A percentile compares a stretch with the other conserved stretches of the same genome.
Evolutionary conservation across 2,329 filamentous ascomycete genomes (phyloP).

Genomic region (Nothophaeocryptopus gaeumannii): DNA sequence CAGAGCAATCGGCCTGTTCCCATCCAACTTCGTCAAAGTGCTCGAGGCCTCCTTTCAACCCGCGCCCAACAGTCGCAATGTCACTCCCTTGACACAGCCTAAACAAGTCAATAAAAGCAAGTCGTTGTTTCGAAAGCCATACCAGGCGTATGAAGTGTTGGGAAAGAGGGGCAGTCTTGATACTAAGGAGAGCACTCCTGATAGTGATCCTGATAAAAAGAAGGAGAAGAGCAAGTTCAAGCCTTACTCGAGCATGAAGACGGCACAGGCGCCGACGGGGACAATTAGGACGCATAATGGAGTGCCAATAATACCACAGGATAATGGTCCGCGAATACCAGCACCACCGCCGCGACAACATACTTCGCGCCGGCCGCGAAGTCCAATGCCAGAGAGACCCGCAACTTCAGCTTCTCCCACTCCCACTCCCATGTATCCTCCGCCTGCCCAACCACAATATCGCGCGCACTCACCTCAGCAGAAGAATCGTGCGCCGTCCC

Average conservation of each 20-base stretch:
- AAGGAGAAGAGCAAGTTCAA: constrained; percentile 41
- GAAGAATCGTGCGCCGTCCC: constrained; percentile 28
- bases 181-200: constrained; percentile 32
- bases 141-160: constrained; percentile 56
- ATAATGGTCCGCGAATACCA: constrained; percentile 32
- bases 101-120: constrained; percentile 54
- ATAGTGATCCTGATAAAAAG: constrained; percentile 31
- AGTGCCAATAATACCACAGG: constrained; percentile 19
- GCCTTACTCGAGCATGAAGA: constrained; percentile 53
- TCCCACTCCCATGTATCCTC: constrained; percentile 34
- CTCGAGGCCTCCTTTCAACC: constrained; percentile 83
- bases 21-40: constrained; percentile 94
- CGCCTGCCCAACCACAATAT: constrained; percentile 29
- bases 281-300: constrained; percentile 29
- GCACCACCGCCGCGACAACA: constrained; percentile 30
- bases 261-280: constrained; percentile 38
- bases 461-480: no score
- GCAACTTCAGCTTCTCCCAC: constrained; percentile 40
- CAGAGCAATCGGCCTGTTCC: constrained; percentile 87
- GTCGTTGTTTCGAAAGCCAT: constrained; percentile 61
- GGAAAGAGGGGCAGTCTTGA: constrained; percentile 24
- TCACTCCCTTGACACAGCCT: constrained; percentile 49
- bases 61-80: constrained; percentile 57
- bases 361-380: constrained; percentile 23
- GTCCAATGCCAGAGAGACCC: constrained; percentile 24